These are phyloP conservation scores for Daldinia sp. DNA, from an alignment of 2,329 filamentous ascomycete species.

Conservation along the genomic window DNA sequence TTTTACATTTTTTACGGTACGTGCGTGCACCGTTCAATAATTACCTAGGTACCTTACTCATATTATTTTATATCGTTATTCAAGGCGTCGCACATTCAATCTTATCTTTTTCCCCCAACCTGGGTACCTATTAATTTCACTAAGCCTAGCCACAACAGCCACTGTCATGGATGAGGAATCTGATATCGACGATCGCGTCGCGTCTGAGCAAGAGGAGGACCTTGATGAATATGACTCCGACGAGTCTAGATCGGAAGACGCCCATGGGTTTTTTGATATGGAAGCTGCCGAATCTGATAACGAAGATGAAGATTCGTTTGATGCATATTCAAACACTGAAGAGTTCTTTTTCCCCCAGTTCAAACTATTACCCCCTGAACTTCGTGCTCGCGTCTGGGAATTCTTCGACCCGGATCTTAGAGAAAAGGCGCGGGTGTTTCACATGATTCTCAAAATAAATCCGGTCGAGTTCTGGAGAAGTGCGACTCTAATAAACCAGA, in stretches of 20 bases:
- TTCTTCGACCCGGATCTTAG: slow-evolving; percentile 47
- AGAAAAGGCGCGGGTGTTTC: slow-evolving; percentile 41
- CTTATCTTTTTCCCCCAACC: not conserved
- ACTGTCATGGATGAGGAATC: slow-evolving; percentile 40
- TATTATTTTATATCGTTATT: not conserved
- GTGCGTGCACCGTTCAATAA: not conserved
- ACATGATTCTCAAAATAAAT: slow-evolving; percentile 8
- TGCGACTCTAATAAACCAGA: slow-evolving; percentile 42
- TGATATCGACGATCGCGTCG: slow-evolving; percentile 32
- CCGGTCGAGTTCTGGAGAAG: slow-evolving; percentile 30
- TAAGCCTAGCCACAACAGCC: not conserved
- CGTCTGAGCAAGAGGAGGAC: slow-evolving; percentile 20
- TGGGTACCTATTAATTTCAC: not conserved
- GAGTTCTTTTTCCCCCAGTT: slow-evolving; percentile 48
- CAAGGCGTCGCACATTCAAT: not conserved
- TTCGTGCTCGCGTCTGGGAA: slow-evolving; percentile 49
- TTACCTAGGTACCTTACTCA: not conserved
- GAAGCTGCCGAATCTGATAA: slow-evolving; percentile 45
- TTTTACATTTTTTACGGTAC: not conserved
- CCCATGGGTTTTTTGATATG: slow-evolving; percentile 42
- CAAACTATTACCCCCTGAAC: slow-evolving; percentile 46
- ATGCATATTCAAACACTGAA: slow-evolving; percentile 12
- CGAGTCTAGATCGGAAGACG: slow-evolving; percentile 33
- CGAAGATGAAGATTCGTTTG: slow-evolving; percentile 25
- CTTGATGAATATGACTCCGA: slow-evolving; percentile 32